Evolutionary conservation across 2,329 filamentous ascomycete genomes (phyloP).

Genomic region (Alternaria sp.): DNA sequence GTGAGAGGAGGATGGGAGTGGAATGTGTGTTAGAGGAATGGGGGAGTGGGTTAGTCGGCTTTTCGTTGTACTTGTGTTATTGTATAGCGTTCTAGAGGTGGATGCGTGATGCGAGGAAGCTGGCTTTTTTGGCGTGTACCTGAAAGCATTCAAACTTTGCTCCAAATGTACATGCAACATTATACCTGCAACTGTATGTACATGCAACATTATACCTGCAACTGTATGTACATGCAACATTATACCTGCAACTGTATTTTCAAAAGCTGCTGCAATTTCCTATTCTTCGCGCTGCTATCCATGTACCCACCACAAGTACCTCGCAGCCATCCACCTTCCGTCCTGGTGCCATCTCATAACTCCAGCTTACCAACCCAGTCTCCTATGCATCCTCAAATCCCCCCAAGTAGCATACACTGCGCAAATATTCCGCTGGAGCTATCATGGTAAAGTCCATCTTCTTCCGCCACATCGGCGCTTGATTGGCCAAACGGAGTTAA

Average conservation of each 20-base stretch:
- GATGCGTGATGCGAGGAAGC: neutral
- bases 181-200: neutral
- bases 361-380: neutral
- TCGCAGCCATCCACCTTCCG: neutral
- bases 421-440: neutral
- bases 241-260: neutral
- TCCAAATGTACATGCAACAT: neutral
- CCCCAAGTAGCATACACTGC: neutral
- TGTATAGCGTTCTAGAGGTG: neutral
- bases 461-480: neutral
- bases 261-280: too few species aligned
- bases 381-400: neutral
- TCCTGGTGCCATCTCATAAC: neutral
- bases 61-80: neutral
- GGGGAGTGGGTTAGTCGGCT: neutral
- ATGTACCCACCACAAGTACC: too few species aligned
- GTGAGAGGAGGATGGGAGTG: neutral
- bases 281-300: neutral
- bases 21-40: neutral
- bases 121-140: rapidly evolving
- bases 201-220: rapidly evolving
- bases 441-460: neutral
- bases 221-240: neutral
- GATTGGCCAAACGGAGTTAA: constrained; percentile 11
- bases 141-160: rapidly evolving